phyloP scores from a whole-genome alignment of 352 stramenopile genomes.

The Pythium brassicae region DNA sequence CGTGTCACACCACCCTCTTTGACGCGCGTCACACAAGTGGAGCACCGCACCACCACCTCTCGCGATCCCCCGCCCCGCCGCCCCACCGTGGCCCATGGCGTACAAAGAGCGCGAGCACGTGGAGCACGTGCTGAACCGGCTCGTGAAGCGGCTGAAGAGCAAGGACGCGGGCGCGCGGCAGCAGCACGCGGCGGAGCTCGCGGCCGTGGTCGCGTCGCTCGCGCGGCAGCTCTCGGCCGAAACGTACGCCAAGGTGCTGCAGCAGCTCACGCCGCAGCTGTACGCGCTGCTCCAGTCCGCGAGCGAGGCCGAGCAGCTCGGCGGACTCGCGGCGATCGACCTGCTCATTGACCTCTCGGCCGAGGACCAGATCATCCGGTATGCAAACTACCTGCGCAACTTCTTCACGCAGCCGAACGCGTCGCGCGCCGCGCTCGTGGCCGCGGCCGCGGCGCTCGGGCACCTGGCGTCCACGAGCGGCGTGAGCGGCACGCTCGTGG shows the following conservation, averaged over 20 bases:
- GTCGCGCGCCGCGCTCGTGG: constrained; percentile 50
- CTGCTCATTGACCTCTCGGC: constrained; percentile 77
- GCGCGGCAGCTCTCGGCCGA: constrained; percentile 75
- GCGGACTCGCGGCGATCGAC: constrained; percentile 71
- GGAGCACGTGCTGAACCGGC: constrained; percentile 46
- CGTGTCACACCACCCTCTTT: no score
- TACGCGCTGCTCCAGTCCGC: constrained; percentile 63
- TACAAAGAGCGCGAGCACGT: constrained; percentile 67
- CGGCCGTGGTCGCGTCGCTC: constrained; percentile 56
- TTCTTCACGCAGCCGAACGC: constrained; percentile 77
- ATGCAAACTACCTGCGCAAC: constrained; percentile 87
- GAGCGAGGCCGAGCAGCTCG: constrained; percentile 64
- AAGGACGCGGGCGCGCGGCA: constrained; percentile 28
- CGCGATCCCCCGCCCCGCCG: no score
- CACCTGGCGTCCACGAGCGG: constrained; percentile 67
- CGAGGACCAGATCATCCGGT: constrained; percentile 88
- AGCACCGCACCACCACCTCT: no score
- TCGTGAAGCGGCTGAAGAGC: constrained; percentile 58
- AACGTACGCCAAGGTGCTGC: constrained; percentile 70
- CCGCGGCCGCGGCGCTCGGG: constrained; percentile 74
- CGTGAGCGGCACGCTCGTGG: constrained; percentile 81
- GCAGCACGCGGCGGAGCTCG: constrained; percentile 51
- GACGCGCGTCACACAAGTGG: no score
- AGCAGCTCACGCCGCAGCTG: constrained; percentile 72
- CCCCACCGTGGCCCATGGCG: no score